Percentiles rank a stretch among this genome's conserved stretches.
phyloP scores from a whole-genome alignment of 1,284 basidiomycete genomes.

The Peniophora sp. region DNA sequence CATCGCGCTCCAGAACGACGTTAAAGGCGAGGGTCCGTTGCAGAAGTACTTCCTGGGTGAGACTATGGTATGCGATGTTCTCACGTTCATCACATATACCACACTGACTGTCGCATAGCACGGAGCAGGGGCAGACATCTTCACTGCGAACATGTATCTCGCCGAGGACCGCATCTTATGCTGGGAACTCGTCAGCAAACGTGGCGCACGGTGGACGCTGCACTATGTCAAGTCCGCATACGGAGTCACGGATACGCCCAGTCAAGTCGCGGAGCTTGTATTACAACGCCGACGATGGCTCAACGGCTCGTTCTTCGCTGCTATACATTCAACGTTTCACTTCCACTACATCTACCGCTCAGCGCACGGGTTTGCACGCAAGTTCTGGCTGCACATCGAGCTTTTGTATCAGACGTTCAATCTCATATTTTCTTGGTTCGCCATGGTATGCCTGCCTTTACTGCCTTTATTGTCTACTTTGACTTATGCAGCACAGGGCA shows the following conservation, averaged over 20 bases:
- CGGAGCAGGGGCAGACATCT: conserved; percentile 61
- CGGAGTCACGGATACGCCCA: conserved; percentile 82
- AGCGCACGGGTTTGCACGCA: conserved; percentile 64
- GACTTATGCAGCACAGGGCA: conserved; percentile 49
- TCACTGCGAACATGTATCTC: conserved; percentile 86
- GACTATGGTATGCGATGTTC: conserved; percentile 55
- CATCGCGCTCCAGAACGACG: conserved; percentile 74
- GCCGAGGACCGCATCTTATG: conserved; percentile 94
- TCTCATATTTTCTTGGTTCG: conserved; percentile 79
- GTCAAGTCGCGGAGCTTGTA: conserved; percentile 82
- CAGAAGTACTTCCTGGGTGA: conserved; percentile 90
- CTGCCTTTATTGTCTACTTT: background rate
- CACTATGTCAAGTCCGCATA: conserved; percentile 91
- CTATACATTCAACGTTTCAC: conserved; percentile 79
- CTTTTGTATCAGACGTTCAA: conserved; percentile 80
- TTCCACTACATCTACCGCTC: conserved; percentile 85
- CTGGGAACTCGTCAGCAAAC: conserved; percentile 97
- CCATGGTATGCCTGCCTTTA: conserved; percentile 67
- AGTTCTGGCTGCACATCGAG: conserved; percentile 41
- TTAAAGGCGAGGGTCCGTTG: conserved; percentile 81
- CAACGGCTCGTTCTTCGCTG: conserved; percentile 84
- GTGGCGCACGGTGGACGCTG: conserved; percentile 73
- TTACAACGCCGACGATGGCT: conserved; percentile 88
- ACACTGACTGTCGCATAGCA: conserved; percentile 31
- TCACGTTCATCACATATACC: conserved; percentile 6